phyloP scores from a whole-genome alignment of 768 basidiomycete genomes.

The Lentinula boryana region DNA sequence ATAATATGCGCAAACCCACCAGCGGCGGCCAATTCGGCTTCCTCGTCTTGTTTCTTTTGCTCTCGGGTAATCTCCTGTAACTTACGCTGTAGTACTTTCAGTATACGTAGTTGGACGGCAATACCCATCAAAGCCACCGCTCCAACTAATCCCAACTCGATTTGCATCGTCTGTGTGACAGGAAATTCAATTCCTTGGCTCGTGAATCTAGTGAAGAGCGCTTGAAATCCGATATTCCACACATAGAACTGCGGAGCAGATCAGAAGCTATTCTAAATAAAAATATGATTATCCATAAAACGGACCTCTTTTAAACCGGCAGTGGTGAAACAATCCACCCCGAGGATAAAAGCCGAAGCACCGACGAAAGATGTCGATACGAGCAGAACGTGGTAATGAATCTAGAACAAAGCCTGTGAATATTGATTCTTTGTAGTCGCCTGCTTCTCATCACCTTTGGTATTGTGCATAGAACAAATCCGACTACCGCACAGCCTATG shows the following conservation, averaged over 20 bases:
- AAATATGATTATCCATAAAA: slow-evolving; percentile 7
- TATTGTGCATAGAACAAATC: slow-evolving; percentile 80
- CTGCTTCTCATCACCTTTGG: slow-evolving; percentile 43
- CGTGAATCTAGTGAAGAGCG: slow-evolving; percentile 73
- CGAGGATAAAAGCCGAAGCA: slow-evolving; percentile 84
- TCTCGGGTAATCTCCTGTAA: slow-evolving; percentile 76
- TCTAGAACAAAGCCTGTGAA: slow-evolving; percentile 21
- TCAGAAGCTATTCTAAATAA: slow-evolving; percentile 9
- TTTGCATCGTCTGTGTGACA: slow-evolving; percentile 85
- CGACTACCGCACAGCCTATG: slow-evolving; percentile 63
- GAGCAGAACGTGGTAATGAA: slow-evolving; percentile 84
- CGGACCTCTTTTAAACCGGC: slow-evolving; percentile 87
- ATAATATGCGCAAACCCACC: slow-evolving; percentile 58
- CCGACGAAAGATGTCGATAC: slow-evolving; percentile 87
- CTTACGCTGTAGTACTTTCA: slow-evolving; percentile 73
- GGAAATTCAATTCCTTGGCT: slow-evolving; percentile 69
- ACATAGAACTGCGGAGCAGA: slow-evolving; percentile 70
- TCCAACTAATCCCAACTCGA: slow-evolving; percentile 85
- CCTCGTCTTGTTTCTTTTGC: slow-evolving; percentile 63
- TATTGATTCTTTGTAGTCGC: slow-evolving; percentile 11
- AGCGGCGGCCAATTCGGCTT: slow-evolving; percentile 71
- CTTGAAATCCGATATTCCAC: slow-evolving; percentile 86
- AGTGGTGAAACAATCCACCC: slow-evolving; percentile 90
- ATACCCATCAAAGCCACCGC: slow-evolving; percentile 82
- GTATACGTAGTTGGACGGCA: slow-evolving; percentile 85